These are phyloP conservation scores for Venturia effusa DNA, from an alignment of 2,329 filamentous ascomycete species.

Conservation along the genomic window DNA sequence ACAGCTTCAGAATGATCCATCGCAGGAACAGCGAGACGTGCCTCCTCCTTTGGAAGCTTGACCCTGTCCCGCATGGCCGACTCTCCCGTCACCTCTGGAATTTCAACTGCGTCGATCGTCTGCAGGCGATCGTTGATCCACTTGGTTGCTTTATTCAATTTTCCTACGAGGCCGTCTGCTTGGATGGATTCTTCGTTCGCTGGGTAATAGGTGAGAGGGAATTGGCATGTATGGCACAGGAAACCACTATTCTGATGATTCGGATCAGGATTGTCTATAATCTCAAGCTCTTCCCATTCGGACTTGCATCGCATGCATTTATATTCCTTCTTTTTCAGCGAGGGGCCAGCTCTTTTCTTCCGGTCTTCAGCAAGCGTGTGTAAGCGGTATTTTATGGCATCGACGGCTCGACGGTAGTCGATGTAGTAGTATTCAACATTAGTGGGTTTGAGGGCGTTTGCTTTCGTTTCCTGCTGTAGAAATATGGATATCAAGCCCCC, in stretches of 20 bases:
- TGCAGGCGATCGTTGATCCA: conserved; percentile 68
- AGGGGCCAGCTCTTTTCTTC: conserved; percentile 69
- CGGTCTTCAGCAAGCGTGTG: conserved; percentile 82
- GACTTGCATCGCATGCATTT: conserved; percentile 71
- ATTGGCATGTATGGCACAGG: conserved; percentile 68
- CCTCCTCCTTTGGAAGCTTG: conserved; percentile 53
- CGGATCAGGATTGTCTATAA: conserved; percentile 62
- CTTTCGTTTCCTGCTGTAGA: conserved; percentile 64
- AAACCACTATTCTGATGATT: conserved; percentile 50
- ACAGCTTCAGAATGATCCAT: neutral
- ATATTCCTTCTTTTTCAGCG: conserved; percentile 80
- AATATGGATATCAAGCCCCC: conserved; percentile 78
- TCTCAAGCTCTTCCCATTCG: conserved; percentile 84
- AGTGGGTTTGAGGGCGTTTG: conserved; percentile 70
- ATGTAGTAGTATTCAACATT: conserved; percentile 95
- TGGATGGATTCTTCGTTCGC: conserved; percentile 42
- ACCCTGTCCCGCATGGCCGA: conserved; percentile 52
- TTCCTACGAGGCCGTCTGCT: conserved; percentile 27
- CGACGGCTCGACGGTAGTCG: conserved; percentile 86
- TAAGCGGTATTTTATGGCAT: conserved; percentile 91
- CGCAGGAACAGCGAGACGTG: conserved; percentile 21
- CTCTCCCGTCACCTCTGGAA: conserved; percentile 65
- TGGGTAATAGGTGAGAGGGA: conserved; percentile 48
- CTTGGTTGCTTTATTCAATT: conserved; percentile 69
- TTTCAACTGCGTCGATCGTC: conserved; percentile 61